Conservation (phyloP, 2,329 filamentous ascomycete species). For the Ophiocordyceps camponoti-floridani region DNA sequence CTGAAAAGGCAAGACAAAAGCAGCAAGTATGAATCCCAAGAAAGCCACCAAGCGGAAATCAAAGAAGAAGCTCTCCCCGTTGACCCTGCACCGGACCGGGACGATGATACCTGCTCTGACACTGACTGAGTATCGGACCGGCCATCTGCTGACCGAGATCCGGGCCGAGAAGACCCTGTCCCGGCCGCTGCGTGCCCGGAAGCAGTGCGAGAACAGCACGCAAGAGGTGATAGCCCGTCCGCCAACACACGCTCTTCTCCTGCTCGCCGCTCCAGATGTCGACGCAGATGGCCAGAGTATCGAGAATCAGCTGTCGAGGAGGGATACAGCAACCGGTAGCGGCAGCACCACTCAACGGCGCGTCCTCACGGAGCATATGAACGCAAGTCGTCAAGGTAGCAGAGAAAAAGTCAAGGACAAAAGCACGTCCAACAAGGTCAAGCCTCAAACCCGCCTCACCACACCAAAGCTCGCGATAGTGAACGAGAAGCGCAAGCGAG, state of each 20-base stretch:
- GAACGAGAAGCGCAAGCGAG: constrained; percentile 15
- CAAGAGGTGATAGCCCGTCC: constrained; percentile 15
- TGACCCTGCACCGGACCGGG: not conserved
- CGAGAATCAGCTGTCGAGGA: constrained; percentile 16
- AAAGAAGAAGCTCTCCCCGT: not conserved
- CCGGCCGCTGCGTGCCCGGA: not conserved
- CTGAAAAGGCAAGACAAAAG: too few species aligned
- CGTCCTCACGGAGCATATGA: constrained; percentile 16
- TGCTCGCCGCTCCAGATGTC: constrained; percentile 17
- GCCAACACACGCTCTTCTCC: constrained; percentile 16
- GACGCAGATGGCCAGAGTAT: constrained; percentile 14
- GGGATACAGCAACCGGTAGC: constrained; percentile 12
- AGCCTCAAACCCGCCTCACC: constrained; percentile 8
- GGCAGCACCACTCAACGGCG: constrained; percentile 11
- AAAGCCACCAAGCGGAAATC: not conserved
- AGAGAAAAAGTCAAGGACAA: constrained; percentile 18
- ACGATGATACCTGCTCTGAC: not conserved
- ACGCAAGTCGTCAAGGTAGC: constrained; percentile 15
- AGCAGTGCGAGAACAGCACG: constrained; percentile 6
- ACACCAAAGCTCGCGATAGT: constrained; percentile 17
- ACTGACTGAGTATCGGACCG: not conserved
- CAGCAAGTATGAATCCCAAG: too few species aligned
- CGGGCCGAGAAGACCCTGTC: not conserved
- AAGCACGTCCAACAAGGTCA: constrained; percentile 14
- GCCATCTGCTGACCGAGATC: not conserved